These are phyloP conservation scores for Solanum bulbocastanum DNA, from an alignment of 257 asterid genomes.

Conservation along the genomic window DNA sequence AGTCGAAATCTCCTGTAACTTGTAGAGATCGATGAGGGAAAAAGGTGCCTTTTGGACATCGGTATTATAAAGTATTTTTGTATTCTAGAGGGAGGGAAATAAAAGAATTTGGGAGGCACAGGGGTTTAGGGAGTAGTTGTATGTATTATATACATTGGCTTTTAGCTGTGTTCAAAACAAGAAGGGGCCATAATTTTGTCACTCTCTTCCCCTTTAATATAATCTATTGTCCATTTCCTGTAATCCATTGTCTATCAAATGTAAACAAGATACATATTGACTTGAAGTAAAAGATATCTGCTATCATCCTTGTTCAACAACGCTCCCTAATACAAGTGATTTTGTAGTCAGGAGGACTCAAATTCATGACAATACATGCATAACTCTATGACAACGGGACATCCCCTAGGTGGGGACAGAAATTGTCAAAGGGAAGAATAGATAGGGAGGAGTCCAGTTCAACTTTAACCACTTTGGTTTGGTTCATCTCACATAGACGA, in stretches of 20 bases:
- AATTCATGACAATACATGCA: background rate
- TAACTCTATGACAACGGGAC: background rate
- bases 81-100: conserved; percentile 6
- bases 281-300: background rate
- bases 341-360: too few species aligned
- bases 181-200: conserved; percentile 30
- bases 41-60: conserved; percentile 1
- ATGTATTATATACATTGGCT: conserved; percentile 7
- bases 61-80: background rate
- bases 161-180: conserved; percentile 10
- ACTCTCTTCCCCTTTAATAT: conserved; percentile 27
- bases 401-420: background rate
- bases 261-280: background rate
- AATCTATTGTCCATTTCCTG: conserved; percentile 2
- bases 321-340: background rate
- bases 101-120: conserved; percentile 7
- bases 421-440: background rate
- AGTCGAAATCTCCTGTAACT: conserved; percentile 22
- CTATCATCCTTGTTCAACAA: background rate
- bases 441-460: background rate
- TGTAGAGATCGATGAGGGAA: conserved; percentile 26
- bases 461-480: background rate
- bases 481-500: background rate
- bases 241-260: background rate
- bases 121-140: conserved; percentile 27